These are phyloP conservation scores for Fraxinus xanthoxyloides DNA, from an alignment of 305 asterid genomes.

Conservation along the genomic window DNA sequence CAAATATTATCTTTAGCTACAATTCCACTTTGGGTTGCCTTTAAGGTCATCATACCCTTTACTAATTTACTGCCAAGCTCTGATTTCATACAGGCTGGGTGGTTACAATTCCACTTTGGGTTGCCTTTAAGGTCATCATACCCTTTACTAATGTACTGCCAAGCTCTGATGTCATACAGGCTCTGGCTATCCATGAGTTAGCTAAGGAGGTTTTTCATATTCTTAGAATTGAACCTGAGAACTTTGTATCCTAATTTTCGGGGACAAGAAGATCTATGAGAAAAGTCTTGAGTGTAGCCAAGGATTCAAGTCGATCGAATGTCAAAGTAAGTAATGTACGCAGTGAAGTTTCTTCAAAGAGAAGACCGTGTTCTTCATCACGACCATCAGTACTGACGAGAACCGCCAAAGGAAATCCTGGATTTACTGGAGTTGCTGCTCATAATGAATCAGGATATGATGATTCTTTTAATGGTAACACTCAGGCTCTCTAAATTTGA, in stretches of 20 bases:
- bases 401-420: conserved; percentile 27
- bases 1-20: not conserved
- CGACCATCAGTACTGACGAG: conserved; percentile 26
- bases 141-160: not conserved
- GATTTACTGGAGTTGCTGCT: not conserved
- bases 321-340: not conserved
- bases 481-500: not conserved
- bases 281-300: conserved; percentile 38
- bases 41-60: conserved; percentile 7
- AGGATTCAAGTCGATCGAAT: conserved; percentile 23
- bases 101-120: not conserved
- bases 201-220: conserved; percentile 73
- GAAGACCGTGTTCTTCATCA: conserved; percentile 10
- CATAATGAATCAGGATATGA: conserved; percentile 9
- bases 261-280: conserved; percentile 69
- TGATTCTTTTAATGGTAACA: conserved; percentile 28
- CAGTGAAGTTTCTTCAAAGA: conserved; percentile 21
- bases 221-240: conserved; percentile 60
- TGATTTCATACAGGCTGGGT: conserved; percentile 49
- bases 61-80: conserved; percentile 8
- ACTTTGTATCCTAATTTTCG: conserved; percentile 50
- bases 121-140: conserved; percentile 1
- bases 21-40: not conserved
- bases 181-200: conserved; percentile 69
- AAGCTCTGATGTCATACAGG: conserved; percentile 39